Percentiles rank a stretch among this genome's conserved stretches.
phyloP scores from a whole-genome alignment of 2,329 filamentous ascomycete species.

The Sarocladium strictum region DNA sequence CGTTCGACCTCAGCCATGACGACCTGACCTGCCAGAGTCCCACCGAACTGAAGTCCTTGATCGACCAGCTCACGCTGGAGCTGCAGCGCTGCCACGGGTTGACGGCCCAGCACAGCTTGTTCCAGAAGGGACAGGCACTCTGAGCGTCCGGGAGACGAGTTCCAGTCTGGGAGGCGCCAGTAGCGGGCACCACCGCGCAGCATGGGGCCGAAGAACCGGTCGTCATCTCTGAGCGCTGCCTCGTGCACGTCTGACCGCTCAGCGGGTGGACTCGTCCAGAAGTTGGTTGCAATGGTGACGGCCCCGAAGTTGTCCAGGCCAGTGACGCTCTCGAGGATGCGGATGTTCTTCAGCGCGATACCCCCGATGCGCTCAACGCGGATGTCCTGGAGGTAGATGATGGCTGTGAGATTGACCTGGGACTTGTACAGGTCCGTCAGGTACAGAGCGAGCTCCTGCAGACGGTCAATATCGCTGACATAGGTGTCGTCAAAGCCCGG shows the following conservation, averaged over 20 bases:
- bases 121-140: background rate
- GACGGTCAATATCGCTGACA: background rate
- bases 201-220: background rate
- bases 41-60: background rate
- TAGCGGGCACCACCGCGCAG: background rate
- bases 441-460: background rate
- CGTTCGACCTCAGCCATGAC: background rate
- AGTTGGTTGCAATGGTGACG: conserved; percentile 1
- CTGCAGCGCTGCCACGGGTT: background rate
- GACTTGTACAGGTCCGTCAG: background rate
- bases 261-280: background rate
- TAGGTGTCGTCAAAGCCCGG: conserved; percentile 5
- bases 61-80: background rate
- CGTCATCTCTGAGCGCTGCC: background rate
- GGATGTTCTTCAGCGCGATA: background rate
- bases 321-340: background rate
- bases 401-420: background rate
- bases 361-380: background rate
- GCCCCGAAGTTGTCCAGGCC: background rate
- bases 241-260: background rate
- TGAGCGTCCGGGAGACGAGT: background rate
- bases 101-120: background rate
- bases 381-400: conserved; percentile 4
- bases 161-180: background rate
- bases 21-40: background rate